These are phyloP conservation scores for Fusarium sp. DNA, from an alignment of 2,329 filamentous ascomycete genomes.

Conservation along the genomic window DNA sequence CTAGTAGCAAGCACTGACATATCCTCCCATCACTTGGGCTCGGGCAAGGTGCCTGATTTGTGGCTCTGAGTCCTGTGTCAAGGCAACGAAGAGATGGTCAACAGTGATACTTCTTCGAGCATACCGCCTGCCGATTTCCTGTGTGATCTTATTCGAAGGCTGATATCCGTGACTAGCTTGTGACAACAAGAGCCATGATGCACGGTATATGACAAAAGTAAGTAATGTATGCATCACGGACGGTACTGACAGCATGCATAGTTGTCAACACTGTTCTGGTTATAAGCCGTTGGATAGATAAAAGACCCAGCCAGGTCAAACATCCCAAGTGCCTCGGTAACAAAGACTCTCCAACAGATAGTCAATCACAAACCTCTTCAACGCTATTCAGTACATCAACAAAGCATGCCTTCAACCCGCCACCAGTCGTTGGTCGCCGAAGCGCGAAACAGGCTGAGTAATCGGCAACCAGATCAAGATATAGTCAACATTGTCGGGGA, in stretches of 20 bases:
- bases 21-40: accelerated
- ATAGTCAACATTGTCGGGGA: background rate
- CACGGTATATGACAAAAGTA: background rate
- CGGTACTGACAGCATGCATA: background rate
- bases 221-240: too few relatives aligned
- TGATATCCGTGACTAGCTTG: accelerated
- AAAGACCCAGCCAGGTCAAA: accelerated
- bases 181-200: accelerated
- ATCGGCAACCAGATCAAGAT: background rate
- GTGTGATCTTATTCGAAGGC: accelerated
- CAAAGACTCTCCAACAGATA: background rate
- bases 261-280: accelerated
- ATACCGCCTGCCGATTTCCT: accelerated
- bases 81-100: accelerated
- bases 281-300: background rate
- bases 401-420: background rate
- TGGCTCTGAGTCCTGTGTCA: accelerated
- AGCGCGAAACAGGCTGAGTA: background rate
- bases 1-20: background rate
- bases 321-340: accelerated
- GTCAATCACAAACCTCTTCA: background rate
- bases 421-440: background rate
- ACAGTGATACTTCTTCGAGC: background rate
- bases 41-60: accelerated
- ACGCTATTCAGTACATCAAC: background rate